A percentile compares a stretch with the other conserved stretches of the same genome.
Conservation (phyloP, 164 flowering plant genomes). For the Vitis riparia region DNA sequence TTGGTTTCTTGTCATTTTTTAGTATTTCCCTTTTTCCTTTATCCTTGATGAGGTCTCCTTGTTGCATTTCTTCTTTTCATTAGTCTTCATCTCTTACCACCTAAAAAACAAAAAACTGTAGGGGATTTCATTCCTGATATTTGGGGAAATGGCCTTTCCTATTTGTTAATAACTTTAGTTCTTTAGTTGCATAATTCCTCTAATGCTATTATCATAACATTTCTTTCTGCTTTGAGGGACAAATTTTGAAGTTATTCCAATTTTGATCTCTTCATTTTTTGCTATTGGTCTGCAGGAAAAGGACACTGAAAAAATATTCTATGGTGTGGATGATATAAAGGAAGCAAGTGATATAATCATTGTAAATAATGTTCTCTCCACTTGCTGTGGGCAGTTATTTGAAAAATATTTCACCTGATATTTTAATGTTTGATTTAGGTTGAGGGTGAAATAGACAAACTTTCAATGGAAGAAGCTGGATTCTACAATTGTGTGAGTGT, state of each 20-base stretch:
- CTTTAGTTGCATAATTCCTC: too few relatives aligned
- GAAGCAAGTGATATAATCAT: conserved; percentile 60
- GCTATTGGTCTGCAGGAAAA: conserved; percentile 52
- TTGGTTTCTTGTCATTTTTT: too few relatives aligned
- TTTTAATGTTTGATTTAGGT: conserved; percentile 48
- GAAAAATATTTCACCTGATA: not conserved
- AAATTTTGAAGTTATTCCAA: not conserved
- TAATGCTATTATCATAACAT: not conserved
- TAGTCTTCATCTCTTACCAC: too few relatives aligned
- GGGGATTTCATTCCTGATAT: too few relatives aligned
- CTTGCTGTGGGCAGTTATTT: not conserved
- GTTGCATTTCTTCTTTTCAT: too few relatives aligned
- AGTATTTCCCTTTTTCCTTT: too few relatives aligned
- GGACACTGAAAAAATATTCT: conserved; percentile 67
- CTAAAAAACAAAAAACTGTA: too few relatives aligned
- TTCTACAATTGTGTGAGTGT: conserved; percentile 86
- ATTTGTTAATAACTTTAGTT: too few relatives aligned
- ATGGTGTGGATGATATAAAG: conserved; percentile 83
- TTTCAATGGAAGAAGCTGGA: conserved; percentile 97
- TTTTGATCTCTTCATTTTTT: not conserved
- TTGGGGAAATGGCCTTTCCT: too few relatives aligned
- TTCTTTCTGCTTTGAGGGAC: not conserved
- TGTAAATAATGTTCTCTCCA: not conserved
- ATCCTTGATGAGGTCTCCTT: too few relatives aligned
- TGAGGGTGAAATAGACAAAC: conserved; percentile 98